phyloP scores from a whole-genome alignment of 1,284 basidiomycete genomes.

The Pascua sp. region DNA sequence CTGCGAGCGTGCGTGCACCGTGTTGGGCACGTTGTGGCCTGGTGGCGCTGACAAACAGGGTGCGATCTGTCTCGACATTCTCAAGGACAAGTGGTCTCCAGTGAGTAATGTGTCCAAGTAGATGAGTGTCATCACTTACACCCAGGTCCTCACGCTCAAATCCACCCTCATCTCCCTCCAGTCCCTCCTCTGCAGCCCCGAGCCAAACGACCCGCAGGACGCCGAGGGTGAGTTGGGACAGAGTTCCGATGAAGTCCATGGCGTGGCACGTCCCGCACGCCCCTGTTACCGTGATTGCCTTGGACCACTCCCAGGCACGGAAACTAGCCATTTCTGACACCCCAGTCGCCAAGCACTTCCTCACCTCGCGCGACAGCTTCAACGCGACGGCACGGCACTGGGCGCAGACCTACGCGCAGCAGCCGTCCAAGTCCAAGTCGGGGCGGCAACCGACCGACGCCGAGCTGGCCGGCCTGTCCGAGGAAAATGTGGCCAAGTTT shows the following conservation, averaged over 20 bases:
- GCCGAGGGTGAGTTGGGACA: conserved; percentile 61
- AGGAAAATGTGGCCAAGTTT: conserved; percentile 52
- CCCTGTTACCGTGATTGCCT: neutral
- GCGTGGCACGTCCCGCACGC: neutral
- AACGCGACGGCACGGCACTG: conserved; percentile 92
- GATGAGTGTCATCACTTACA: neutral
- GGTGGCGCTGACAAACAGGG: conserved; percentile 33
- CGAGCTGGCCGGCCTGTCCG: conserved; percentile 53
- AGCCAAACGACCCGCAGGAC: conserved; percentile 96
- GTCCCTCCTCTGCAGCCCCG: conserved; percentile 90
- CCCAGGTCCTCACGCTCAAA: conserved; percentile 83
- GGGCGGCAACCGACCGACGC: conserved; percentile 32
- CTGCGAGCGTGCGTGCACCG: conserved; percentile 76
- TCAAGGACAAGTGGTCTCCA: conserved; percentile 78
- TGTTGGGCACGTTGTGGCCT: conserved; percentile 11
- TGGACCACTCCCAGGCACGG: too few relatives aligned
- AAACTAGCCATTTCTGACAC: neutral
- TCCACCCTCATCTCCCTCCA: conserved; percentile 95
- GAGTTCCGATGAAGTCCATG: neutral
- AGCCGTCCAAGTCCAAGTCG: conserved; percentile 50
- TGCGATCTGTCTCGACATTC: conserved; percentile 59
- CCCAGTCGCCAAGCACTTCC: conserved; percentile 87
- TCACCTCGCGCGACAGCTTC: conserved; percentile 79
- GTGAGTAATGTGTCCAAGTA: conserved; percentile 17
- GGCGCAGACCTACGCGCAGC: conserved; percentile 84